Percentiles rank a stretch among this genome's conserved stretches.
phyloP scores from a whole-genome alignment of 345 rosid genomes.

The Trapa incisa region DNA sequence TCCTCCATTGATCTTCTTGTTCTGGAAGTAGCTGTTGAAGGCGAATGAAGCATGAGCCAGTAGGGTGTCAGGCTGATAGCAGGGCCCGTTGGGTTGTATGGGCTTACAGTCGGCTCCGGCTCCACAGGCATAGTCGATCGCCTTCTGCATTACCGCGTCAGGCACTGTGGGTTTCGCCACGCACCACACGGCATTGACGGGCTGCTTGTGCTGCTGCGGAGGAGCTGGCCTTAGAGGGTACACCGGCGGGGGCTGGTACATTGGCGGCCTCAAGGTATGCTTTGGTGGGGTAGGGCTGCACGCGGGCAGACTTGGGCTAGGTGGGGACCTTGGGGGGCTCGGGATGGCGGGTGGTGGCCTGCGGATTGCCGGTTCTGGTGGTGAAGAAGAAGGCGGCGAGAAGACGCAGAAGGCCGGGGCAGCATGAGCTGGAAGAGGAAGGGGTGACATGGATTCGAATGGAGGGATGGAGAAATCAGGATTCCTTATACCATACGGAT shows the following conservation, averaged over 20 bases:
- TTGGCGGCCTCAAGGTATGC: not conserved
- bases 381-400: not conserved
- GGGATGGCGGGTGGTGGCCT: not conserved
- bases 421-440: not conserved
- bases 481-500: not conserved
- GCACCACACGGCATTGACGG: constrained; percentile 10
- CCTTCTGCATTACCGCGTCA: constrained; percentile 6
- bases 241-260: too few relatives aligned
- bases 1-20: constrained; percentile 9
- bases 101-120: constrained; percentile 9
- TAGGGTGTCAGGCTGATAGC: constrained; percentile 9
- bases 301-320: constrained; percentile 1
- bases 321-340: not conserved
- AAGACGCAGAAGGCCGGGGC: not conserved
- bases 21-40: constrained; percentile 13
- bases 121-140: constrained; percentile 14
- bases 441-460: constrained; percentile 1
- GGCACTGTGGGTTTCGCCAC: constrained; percentile 14
- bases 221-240: not conserved
- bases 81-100: constrained; percentile 5
- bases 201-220: constrained; percentile 4
- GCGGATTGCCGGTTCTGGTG: not conserved
- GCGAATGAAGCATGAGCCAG: constrained; percentile 10
- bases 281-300: not conserved
- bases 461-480: constrained; percentile 2